Evolutionary conservation across 768 basidiomycete genomes (phyloP).

Genomic region (Phylloporus sp.): DNA sequence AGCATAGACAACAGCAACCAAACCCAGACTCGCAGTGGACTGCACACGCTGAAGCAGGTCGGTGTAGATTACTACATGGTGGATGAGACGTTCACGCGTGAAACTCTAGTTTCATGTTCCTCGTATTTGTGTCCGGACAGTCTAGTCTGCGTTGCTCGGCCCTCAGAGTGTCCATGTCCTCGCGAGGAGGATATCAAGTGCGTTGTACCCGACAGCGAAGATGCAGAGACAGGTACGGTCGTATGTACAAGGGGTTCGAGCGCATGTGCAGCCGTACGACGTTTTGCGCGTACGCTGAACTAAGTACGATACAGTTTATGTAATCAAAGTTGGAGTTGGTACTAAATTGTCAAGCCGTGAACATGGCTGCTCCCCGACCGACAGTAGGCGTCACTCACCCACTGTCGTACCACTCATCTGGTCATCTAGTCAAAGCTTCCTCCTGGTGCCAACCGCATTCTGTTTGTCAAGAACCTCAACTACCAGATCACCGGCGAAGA

Average conservation of each 20-base stretch:
- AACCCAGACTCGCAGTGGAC: constrained; percentile 57
- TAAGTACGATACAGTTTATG: constrained; percentile 8
- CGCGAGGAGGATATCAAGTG: constrained; percentile 74
- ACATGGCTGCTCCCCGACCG: constrained; percentile 67
- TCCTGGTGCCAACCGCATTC: constrained; percentile 84
- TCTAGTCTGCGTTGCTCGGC: constrained; percentile 51
- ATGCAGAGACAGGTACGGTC: constrained; percentile 52
- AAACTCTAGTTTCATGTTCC: constrained; percentile 61
- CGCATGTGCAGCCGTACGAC: constrained; percentile 60
- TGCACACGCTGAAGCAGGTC: constrained; percentile 61
- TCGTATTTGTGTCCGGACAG: constrained; percentile 73
- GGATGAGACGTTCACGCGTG: not conserved
- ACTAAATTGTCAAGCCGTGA: constrained; percentile 5
- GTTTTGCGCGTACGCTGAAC: constrained; percentile 30
- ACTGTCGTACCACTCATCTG: not conserved
- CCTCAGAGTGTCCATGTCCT: constrained; percentile 74
- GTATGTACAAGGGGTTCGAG: constrained; percentile 63
- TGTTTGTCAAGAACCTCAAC: constrained; percentile 91
- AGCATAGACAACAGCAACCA: constrained; percentile 49
- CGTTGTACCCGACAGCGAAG: constrained; percentile 55
- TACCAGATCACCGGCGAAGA: constrained; percentile 92
- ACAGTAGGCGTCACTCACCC: constrained; percentile 38
- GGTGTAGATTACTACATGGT: constrained; percentile 14
- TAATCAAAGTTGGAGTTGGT: constrained; percentile 11
- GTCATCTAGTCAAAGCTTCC: constrained; percentile 70